phyloP scores from a whole-genome alignment of 225 moss, liverwort and hornwort genomes.

The Marchantia paleacea region DNA sequence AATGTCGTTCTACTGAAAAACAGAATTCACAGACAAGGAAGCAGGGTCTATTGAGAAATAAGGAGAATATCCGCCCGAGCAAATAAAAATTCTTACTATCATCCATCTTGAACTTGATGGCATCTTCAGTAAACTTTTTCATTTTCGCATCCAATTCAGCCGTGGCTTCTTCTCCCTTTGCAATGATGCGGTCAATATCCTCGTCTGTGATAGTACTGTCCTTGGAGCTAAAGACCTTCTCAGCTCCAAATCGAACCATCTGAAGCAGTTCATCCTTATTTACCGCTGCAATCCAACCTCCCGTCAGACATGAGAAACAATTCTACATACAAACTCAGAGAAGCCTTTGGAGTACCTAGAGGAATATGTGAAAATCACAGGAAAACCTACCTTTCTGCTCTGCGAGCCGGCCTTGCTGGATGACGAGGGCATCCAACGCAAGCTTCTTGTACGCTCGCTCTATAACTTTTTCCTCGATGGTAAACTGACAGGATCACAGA shows the following conservation, averaged over 20 bases:
- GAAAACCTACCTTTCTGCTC: slow-evolving; percentile 72
- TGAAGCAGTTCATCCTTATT: slow-evolving; percentile 98
- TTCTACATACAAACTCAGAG: background rate
- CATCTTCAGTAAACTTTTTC: slow-evolving; percentile 99
- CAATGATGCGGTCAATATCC: slow-evolving; percentile 98
- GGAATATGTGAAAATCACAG: background rate
- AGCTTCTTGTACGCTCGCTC: slow-evolving; percentile 99
- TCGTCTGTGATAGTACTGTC: slow-evolving; percentile 99
- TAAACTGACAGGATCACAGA: slow-evolving; percentile 43
- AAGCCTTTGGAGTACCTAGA: background rate
- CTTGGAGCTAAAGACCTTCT: slow-evolving; percentile 97
- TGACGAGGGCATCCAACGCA: slow-evolving; percentile 96
- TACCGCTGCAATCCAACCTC: slow-evolving; percentile 50
- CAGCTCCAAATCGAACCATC: slow-evolving; percentile 98
- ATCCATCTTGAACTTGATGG: slow-evolving; percentile 99
- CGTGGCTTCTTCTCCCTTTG: slow-evolving; percentile 97
- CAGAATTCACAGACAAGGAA: background rate
- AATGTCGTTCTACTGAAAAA: background rate
- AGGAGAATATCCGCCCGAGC: background rate
- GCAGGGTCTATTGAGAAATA: background rate
- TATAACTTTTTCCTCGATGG: slow-evolving; percentile 99
- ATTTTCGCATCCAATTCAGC: slow-evolving; percentile 99
- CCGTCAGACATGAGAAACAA: background rate
- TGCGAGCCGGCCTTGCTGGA: slow-evolving; percentile 97
- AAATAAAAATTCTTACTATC: slow-evolving; percentile 48